Evolutionary conservation across 148 eudicot species (phyloP), one percentile per base, ranked within the genome.

Genomic region (Camellia sinensis): DNA sequence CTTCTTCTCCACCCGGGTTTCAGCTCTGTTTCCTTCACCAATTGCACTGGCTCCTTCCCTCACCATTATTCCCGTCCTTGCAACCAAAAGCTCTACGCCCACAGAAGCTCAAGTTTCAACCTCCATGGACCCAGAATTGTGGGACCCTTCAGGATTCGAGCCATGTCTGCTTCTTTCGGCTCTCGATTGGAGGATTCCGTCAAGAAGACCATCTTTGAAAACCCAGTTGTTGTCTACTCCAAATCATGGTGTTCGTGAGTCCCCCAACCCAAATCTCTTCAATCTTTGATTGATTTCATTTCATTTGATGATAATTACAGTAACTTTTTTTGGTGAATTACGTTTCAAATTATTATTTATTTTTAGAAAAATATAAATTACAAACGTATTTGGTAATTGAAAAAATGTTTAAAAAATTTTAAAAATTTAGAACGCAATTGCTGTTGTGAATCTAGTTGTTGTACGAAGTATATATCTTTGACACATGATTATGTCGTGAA

Each of bases 201-300:
- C 54, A 93, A 91, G 85, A 89, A 90, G 83, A 92, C 97, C 1
- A 59, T 93, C 13, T 61, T 69, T 40, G 95, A 93, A 3, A 96
- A 96, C 70, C 93, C 97, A 17, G 94, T 96, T 75, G 99, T 96
- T 76, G 94, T 93, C 80, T 96, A 96, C 84, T 95, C 99, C 75
- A 95, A 95, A 84, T 79, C 90, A 19, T 95, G 97, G 97, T 95
- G 99, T 67, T 91, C 99, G 99, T 95, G 83, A 87, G 99, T 84
- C 9, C 41, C 44, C 59, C 19, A 29, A 29, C 37, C 37, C 37
- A 29, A 29, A 29, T 29, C 37, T 29, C 37, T 29, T 29, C 37
- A 29, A 29, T 29, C 37, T 29, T 29, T 29, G 37, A 29, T 29
- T 50, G 9, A 50, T 5, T 50, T 50, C 9, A 9, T 5, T 50